phyloP scores from a whole-genome alignment of 139 green algal species.

The Chlorella sp. region DNA sequence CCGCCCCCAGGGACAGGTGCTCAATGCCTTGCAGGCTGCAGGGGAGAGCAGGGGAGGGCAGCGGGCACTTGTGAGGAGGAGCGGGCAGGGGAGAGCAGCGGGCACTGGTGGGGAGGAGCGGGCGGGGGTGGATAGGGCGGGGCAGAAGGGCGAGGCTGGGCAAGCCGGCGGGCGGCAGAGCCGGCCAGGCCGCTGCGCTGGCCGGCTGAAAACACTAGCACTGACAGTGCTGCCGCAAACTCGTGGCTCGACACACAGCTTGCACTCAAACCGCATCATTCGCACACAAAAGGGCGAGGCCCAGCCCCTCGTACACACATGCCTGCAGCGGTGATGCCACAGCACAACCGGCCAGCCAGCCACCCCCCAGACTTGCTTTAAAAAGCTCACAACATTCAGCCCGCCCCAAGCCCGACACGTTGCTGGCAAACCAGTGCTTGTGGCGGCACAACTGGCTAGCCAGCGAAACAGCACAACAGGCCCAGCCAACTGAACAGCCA shows the following conservation, averaged over 20 bases:
- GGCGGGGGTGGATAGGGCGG: no score
- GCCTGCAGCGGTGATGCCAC: constrained; percentile 67
- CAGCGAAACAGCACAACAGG: no score
- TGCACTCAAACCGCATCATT: no score
- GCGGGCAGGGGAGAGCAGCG: background rate
- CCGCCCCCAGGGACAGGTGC: constrained; percentile 87
- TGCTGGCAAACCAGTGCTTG: constrained; percentile 98
- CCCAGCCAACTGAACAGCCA: no score
- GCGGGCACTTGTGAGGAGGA: background rate
- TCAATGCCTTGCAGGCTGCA: constrained; percentile 93
- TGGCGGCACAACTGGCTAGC: constrained; percentile 86
- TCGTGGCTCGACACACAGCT: no score
- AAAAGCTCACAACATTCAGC: no score
- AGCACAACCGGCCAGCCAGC: no score
- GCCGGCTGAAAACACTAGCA: no score
- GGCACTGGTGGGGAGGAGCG: background rate
- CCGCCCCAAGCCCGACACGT: constrained; percentile 83
- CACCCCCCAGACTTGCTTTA: no score
- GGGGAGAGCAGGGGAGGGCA: background rate
- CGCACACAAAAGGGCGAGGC: constrained; percentile 58
- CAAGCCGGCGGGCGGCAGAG: background rate
- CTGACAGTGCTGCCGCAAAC: no score
- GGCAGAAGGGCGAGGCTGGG: background rate
- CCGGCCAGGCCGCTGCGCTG: background rate
- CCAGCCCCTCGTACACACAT: constrained; percentile 97